Evolutionary conservation across 805 yeast genomes (phyloP), one percentile per base, ranked within the genome.

Genomic region (Wickerhamiella brachini): DNA sequence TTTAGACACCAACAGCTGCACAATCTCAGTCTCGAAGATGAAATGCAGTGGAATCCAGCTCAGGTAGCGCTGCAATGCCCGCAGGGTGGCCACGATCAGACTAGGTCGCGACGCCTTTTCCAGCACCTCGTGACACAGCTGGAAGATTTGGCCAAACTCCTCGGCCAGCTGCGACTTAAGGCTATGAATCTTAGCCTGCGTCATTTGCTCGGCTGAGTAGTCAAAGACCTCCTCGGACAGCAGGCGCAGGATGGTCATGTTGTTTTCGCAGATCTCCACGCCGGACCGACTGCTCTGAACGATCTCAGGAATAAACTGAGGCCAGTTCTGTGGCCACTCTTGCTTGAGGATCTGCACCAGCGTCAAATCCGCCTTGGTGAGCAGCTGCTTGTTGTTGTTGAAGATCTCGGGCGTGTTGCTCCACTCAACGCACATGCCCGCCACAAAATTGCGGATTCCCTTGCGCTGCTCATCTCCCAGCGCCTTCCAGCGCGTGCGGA

Each of bases 241-340:
- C 57, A 93, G 73, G 61, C 83, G 84, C 65, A 93, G 75, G 53
- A 93, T 89, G 55, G 81, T 80, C 97, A 93, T 90, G 69, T 93
- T 93, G 71, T 93, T 93, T 68, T 93, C 98, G 71, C 98, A 93
- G 49, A 93, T 96, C 62, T 88, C 90, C 66, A 85, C 79, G 21
- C 93, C 82, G 13, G 90, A 79, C 56, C 86, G 78, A 45, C 94
- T 81, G 56, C 95, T 82, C 54, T 76, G 78, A 46, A 90, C 93
- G 51, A 93, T 78, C 66, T 93, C 98, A 17, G 96, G 95, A 48
- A 93, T 84, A 62, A 93, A 93, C 61, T 83, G 85, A 18, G 97
- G 97, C 99, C 99, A 93, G 66, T 89, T 85, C 59, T 82, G 86
- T 34, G 99, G 99, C 99, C 99, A 93, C 66, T 93, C 99, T 69